Evolutionary conservation across 148 eudicot species (phyloP), one percentile per base, ranked within the genome.

Genomic region (Agrostemma githago): DNA sequence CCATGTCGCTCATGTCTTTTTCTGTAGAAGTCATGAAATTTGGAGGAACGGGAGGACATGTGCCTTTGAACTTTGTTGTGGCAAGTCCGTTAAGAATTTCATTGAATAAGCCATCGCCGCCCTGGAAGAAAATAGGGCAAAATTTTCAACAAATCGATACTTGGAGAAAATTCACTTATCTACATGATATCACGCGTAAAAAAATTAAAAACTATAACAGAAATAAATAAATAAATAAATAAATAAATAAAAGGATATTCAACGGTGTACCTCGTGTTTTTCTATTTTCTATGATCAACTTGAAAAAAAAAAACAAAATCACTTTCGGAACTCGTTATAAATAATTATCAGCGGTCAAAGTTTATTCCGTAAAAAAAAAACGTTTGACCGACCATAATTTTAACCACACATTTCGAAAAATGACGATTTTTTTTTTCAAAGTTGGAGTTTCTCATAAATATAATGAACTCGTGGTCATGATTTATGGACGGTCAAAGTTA

Each of bases 81-180:
- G 92, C 90, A 79, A 88, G 71, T 15, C 96, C 98, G 69, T 92
- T 95, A 26, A 95, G 90, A 70, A 95, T 90, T 78, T 95, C 98
- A 73, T 86, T 92, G 84, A 95, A 95, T 74, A 95, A 84, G 6
- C 98, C 97, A 85, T 95, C 98, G 76, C 98, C 98, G 17, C 98
- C 98, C 98, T 95, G 84, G 68, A 84, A 66, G 53, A 59, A 61
- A 76, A 67, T 5, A 71, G 38, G 63, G 46, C n/a, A 20, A 26
- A 64, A 11, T 38, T 46, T n/a, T 21, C 21, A 10, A 37, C 48
- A 41, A 40, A 21, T 48, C 26, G 14, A 68, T 21, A 53, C 15
- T 4, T 16, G 17, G 44, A 54, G 10, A 46, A 26, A 56, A 42
- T 1, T 12, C 21, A 64, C 75, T 71, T 5, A 72, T 62, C 34